Base-by-base conservation (phyloP, 192 early-diverging fungal genomes). In the Podochytrium sp. region DNA sequence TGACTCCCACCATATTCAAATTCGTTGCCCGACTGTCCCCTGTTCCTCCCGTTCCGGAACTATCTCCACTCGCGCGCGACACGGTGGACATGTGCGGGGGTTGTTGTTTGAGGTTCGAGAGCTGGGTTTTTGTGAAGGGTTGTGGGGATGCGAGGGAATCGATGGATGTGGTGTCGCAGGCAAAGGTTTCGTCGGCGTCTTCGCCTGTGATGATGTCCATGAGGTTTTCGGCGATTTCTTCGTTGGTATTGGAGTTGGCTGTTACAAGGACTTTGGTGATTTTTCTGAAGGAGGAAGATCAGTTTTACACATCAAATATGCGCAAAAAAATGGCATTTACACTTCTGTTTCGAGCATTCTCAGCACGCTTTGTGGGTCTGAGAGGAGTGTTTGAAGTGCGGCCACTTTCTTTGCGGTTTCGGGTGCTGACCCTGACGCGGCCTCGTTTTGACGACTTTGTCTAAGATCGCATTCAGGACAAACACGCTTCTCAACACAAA, bases 131-230 rank as follows among this genome's bases (percentile, higher is more conserved):
- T 12, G 47, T 12, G 14, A 12, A 16, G 12, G 12, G 47, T 49
- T 49, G 47, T 55, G 18, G 18, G 5, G 52, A 55, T 55, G 18
- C 52, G 7, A 12, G 10, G 7, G 7, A 20, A 23, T 55, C 4
- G 10, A 14, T 55, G 23, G 52, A 27, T 5, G 6, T 4, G 5
- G 52, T 25, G 6, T 6, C 52, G 7, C n/a, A 3, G 50, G 27
- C 27, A 14, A 37, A 57, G 55, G 66, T 18, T 32, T 4, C 29
- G 5, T 30, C 71, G 1, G 29, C 12, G 7, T 62, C 58, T 34
- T 62, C 43, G 7, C 60, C 71, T 12, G 71, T 64, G 2, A 74
- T 35, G 18, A 74, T 74, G 2, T 59, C 12, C 39, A 75, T 75
- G 25, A 75, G 23, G 25, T 51, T 33, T 58, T 75, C 74, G 35